Base-by-base conservation (phyloP, 768 basidiomycete genomes). In the Naganishia kalamii region DNA sequence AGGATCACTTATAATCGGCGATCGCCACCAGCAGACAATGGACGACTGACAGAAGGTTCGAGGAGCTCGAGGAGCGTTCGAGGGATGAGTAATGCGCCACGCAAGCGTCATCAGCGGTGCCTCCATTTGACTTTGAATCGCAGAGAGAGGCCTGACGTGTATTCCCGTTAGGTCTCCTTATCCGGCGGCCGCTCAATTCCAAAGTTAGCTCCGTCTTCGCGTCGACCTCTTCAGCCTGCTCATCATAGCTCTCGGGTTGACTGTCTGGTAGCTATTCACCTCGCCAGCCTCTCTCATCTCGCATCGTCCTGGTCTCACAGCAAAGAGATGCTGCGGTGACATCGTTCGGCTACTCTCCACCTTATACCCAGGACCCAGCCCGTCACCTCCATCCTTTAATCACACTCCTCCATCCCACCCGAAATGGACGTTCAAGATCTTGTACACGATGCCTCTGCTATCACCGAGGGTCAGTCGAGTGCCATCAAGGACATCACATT, bases 401-500 rank as follows among this genome's bases (percentile, higher is more conserved):
- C 54, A 37, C 35, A 37, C 35, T 27, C 37, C 54, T 2, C 37
- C 32, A 12, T 5, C 37, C 4, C n/a, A 57, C 23, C 32, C 23
- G 33, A 15, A 40, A 57, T 57, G 54, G 54, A 57, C 21, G 54
- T 57, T 40, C 54, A 57, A 25, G 54, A 57, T 57, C 35, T 27
- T 33, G 21, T 57, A 5, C 54, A 57, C 23, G 54, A 57, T 37
- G 35, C 33, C n/a, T 25, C 2, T 35, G 33, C 27, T 23, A 37
- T 57, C 11, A 35, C 54, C 23, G 54, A 57, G 11, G 54, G 54
- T 35, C 54, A 57, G 23, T 57, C 54, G 7, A 57, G 40, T 33
- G 70, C 65, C 1, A 43, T 68, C 49, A 74, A 75, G 67, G 77
- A 75, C 50, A 67, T 77, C n/a, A 68, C 73, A 1, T 77, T 75